Percentiles rank a stretch among this genome's conserved stretches.
Evolutionary conservation across 306 rosid species (phyloP).

Genomic region (Crotalaria pallida): DNA sequence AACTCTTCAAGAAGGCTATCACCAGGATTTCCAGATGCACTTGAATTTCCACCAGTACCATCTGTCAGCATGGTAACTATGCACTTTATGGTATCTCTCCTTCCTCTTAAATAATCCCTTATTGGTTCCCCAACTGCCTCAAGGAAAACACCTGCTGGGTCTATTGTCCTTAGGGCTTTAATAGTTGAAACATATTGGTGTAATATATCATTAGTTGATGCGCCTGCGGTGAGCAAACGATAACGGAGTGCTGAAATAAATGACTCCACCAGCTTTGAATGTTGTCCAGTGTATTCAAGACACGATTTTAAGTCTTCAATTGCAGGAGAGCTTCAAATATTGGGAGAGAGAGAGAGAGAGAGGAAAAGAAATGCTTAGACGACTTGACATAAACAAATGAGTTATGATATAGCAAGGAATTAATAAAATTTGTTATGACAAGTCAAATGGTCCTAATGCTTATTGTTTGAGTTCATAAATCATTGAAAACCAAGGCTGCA

Average conservation of each 20-base stretch:
- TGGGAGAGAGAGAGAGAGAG: slow-evolving; percentile 21
- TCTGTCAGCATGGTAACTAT: slow-evolving; percentile 96
- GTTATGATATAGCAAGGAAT: slow-evolving; percentile 4
- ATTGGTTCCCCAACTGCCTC: slow-evolving; percentile 98
- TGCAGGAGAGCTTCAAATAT: slow-evolving; percentile 74
- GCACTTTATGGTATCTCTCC: slow-evolving; percentile 96
- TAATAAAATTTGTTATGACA: neutral
- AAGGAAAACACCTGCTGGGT: slow-evolving; percentile 94
- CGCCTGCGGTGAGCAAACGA: slow-evolving; percentile 97
- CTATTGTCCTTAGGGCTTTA: slow-evolving; percentile 88
- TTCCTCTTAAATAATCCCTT: slow-evolving; percentile 91
- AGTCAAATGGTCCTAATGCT: neutral
- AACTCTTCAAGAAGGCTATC: slow-evolving; percentile 98
- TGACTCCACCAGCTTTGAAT: slow-evolving; percentile 94
- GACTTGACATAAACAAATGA: slow-evolving; percentile 17
- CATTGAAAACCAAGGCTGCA: neutral
- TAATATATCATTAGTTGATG: slow-evolving; percentile 94
- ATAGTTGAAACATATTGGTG: slow-evolving; percentile 97
- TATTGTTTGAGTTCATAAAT: neutral
- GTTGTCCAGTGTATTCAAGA: slow-evolving; percentile 96
- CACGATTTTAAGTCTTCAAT: slow-evolving; percentile 87
- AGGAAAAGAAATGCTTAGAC: slow-evolving; percentile 13
- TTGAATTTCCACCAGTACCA: slow-evolving; percentile 82
- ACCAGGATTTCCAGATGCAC: slow-evolving; percentile 80
- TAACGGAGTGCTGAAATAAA: slow-evolving; percentile 86